Evolutionary conservation across 805 yeast species (phyloP), one percentile per base, ranked within the genome.

Genomic region (Ogataea ramenticola): DNA sequence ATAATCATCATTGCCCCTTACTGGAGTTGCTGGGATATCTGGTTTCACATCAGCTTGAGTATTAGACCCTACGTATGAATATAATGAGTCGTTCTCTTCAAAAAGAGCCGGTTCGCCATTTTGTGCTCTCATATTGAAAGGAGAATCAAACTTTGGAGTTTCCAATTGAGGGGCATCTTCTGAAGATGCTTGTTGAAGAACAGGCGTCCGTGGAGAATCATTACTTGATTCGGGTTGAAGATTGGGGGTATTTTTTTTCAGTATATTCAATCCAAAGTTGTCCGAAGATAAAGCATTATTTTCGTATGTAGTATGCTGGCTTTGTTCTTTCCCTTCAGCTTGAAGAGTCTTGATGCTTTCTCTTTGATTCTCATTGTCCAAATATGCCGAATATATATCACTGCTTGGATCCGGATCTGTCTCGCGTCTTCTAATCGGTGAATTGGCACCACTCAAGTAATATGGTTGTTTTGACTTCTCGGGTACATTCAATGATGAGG

Each of bases 1-100:
- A 14, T 38, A 11, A 15, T 27, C 20, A 24, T 22, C 11, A 14
- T 4, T 19, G 8, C 19, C 26, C 19, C 34, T 17, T 11, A 26
- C 4, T 12, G 34, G 34, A 19, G 40, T 17, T 19, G 33, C 16
- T 11, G 27, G 32, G 5, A 15, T 32, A 14, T 10, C 22, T 8
- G 6, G 8, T 30, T 30, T 19, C 20, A 31, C 24, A 11, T 44
- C 44, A 36, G n/a, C 39, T 44, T 46, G 47, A 2, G 49, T 54
- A 2, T 49, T 54, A 11, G 50, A 45, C 11, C 50, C 50, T 7
- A 50, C 29, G 43, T 4, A 7, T 10, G 52, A 49, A 20, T 47
- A 44, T 16, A 49, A 16, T 1, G 50, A 47, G 12, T 49, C 50
- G 14, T n/a, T 5, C 12, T 49, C 52, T 24, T 22, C 19, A 32